Percentiles rank a stretch among this genome's conserved stretches.
These are phyloP conservation scores for Hygrocybe coccinea DNA, from an alignment of 768 basidiomycete genomes.

Conservation along the genomic window DNA sequence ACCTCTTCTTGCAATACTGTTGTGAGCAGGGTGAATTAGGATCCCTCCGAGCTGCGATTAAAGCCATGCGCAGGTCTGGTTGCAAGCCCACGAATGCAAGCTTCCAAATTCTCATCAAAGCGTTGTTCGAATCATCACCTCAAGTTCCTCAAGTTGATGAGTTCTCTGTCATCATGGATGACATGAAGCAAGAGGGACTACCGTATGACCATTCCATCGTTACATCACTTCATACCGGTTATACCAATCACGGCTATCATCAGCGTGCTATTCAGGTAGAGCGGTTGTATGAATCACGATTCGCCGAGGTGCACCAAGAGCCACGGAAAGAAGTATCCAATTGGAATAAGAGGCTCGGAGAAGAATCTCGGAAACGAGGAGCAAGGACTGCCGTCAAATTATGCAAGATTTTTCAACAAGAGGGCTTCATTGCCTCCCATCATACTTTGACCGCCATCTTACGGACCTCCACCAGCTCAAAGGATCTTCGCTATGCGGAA, in stretches of 20 bases:
- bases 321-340: slow-evolving; percentile 8
- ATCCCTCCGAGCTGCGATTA: background rate
- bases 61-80: slow-evolving; percentile 33
- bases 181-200: slow-evolving; percentile 43
- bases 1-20: slow-evolving; percentile 45
- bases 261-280: slow-evolving; percentile 36
- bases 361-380: slow-evolving; percentile 25
- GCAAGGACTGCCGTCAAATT: slow-evolving; percentile 31
- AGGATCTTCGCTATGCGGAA: slow-evolving; percentile 42
- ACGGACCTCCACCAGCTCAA: slow-evolving; percentile 34
- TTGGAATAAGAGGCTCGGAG: slow-evolving; percentile 16
- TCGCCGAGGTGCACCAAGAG: slow-evolving; percentile 17
- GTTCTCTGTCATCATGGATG: slow-evolving; percentile 41
- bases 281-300: slow-evolving; percentile 32
- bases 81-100: slow-evolving; percentile 34
- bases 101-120: slow-evolving; percentile 39
- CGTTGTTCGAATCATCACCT: slow-evolving; percentile 32
- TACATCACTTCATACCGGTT: slow-evolving; percentile 39
- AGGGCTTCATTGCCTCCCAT: slow-evolving; percentile 28
- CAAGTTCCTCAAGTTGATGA: slow-evolving; percentile 26
- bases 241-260: slow-evolving; percentile 35
- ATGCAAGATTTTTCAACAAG: slow-evolving; percentile 30
- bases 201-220: slow-evolving; percentile 41
- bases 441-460: slow-evolving; percentile 40
- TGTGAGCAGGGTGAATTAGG: slow-evolving; percentile 18